Conservation (phyloP, 2,329 filamentous ascomycete species). For the Hypoxylon sp. region DNA sequence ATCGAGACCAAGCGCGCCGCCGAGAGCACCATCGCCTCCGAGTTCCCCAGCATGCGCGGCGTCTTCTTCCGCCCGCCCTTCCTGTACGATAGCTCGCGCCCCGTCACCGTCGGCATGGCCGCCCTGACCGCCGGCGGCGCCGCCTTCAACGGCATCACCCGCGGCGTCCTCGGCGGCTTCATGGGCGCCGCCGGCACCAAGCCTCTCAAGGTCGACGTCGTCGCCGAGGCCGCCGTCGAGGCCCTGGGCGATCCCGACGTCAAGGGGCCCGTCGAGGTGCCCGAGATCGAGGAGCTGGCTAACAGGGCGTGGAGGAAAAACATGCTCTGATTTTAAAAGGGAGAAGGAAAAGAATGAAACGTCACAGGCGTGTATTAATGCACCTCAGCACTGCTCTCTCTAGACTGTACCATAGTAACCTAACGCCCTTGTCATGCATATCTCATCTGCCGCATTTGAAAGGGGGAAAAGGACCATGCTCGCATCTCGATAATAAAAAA, state of each 20-base stretch:
- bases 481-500: conserved; percentile 1
- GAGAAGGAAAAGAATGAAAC: too few species aligned
- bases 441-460: conserved; percentile 24
- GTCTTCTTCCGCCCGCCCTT: conserved; percentile 88
- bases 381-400: conserved; percentile 12
- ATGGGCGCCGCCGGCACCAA: conserved; percentile 86
- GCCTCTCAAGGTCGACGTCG: conserved; percentile 84
- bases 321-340: conserved; percentile 77
- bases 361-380: conserved; percentile 29
- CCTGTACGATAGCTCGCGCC: conserved; percentile 84
- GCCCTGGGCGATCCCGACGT: conserved; percentile 77
- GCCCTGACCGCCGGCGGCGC: conserved; percentile 77
- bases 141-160: conserved; percentile 78
- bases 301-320: conserved; percentile 85
- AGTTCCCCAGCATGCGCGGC: conserved; percentile 77
- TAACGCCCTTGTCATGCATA: conserved; percentile 22
- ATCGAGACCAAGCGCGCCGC: conserved; percentile 92
- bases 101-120: conserved; percentile 85
- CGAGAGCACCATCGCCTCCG: conserved; percentile 75
- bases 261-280: conserved; percentile 78
- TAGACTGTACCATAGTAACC: conserved; percentile 41
- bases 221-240: conserved; percentile 90
- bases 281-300: conserved; percentile 82
- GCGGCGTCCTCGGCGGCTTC: conserved; percentile 76
- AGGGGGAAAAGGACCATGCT: conserved; percentile 2